Evolutionary conservation across 2,329 filamentous ascomycete genomes (phyloP), one percentile per base, ranked within the genome.

Genomic region (Botrytis sinoallii): DNA sequence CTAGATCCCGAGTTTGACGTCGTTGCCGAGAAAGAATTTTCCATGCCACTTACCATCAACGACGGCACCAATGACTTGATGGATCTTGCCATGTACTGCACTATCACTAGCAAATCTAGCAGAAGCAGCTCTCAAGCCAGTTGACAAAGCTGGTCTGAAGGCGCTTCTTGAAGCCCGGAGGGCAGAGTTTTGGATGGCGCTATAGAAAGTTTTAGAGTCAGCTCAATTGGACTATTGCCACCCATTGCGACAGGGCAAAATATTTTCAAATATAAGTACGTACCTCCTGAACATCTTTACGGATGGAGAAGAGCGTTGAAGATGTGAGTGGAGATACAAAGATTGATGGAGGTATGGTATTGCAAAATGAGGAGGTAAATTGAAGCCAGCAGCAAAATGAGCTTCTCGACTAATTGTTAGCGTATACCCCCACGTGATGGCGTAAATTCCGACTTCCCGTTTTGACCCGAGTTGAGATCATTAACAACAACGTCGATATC

Each of bases 11-110:
- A 79, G 77, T 79, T 79, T 70, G 69, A 73, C 71, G 77, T 75
- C 68, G 73, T 74, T 70, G 78, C 69, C 55, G 74, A 73, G 75
- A 76, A 78, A 77, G 76, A 83, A 82, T 85, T 85, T 85, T 83
- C 81, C 68, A 69, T 68, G 71, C 52, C 67, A 79, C 93, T 88
- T 88, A 97, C 94, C 94, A 88, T 98, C 96, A 82, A 98, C 96
- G 84, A 98, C 95, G 88, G 96, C 95, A 93, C 96, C 95, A 87
- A 98, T 98, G 85, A 98, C 95, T 88, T 91, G 89, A 86, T 91
- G 86, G 82, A 91, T 90, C 86, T 91, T 91, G 84, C 89, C 89
- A 84, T 88, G 85, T 82, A 88, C 85, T 79, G 86, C 87, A 81
- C 85, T 83, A 77, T 86, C 79, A 84, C 86, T 89, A 78, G 89